Evolutionary conservation across 1,139 yeast species (phyloP).

Genomic region (Sugiyamaella novakii): DNA sequence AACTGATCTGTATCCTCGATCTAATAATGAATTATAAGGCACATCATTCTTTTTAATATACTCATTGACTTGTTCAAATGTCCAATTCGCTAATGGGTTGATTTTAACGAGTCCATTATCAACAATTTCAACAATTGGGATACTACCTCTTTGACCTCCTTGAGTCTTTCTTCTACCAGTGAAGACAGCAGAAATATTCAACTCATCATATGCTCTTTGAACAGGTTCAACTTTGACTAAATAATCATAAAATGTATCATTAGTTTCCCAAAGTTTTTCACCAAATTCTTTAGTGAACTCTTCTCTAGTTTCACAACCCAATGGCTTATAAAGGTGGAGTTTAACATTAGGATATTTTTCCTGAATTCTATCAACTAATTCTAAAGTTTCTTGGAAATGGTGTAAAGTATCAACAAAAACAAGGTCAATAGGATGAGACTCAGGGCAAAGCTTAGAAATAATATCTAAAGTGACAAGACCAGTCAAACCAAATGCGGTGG

Average conservation of each 20-base stretch:
- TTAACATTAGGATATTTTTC: conserved; percentile 55
- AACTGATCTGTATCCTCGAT: conserved; percentile 84
- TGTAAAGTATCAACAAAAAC: conserved; percentile 89
- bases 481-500: conserved; percentile 93
- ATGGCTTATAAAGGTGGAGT: conserved; percentile 68
- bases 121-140: conserved; percentile 79
- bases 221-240: conserved; percentile 92
- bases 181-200: conserved; percentile 75
- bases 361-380: conserved; percentile 63
- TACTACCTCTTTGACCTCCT: conserved; percentile 77
- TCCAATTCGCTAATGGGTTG: conserved; percentile 88
- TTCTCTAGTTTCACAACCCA: conserved; percentile 54
- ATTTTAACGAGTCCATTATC: conserved; percentile 73
- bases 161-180: conserved; percentile 93
- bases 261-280: conserved; percentile 76
- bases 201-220: conserved; percentile 74
- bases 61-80: conserved; percentile 65
- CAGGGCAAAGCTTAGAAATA: conserved; percentile 56
- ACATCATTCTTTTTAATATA: conserved; percentile 72
- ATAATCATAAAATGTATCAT: conserved; percentile 81
- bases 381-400: conserved; percentile 90
- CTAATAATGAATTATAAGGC: conserved; percentile 82
- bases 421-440: conserved; percentile 60
- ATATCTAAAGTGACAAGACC: conserved; percentile 89
- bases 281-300: conserved; percentile 75